These are phyloP conservation scores for Scorias spongiosa DNA, from an alignment of 2,329 filamentous ascomycete genomes.

Conservation along the genomic window DNA sequence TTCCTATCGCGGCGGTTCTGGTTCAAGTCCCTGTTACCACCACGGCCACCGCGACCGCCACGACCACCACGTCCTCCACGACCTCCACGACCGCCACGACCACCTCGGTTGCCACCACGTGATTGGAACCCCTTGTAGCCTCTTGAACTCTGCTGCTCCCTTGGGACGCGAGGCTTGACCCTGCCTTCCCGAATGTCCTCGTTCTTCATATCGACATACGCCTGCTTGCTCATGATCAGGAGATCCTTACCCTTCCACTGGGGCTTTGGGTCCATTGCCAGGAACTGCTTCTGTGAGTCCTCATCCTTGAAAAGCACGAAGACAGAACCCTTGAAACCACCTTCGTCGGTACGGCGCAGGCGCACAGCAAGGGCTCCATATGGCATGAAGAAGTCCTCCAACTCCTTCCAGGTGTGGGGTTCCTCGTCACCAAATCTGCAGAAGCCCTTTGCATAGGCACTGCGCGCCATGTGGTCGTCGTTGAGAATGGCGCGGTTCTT, in stretches of 20 bases:
- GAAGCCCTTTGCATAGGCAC: constrained; percentile 89
- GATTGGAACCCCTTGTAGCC: constrained; percentile 25
- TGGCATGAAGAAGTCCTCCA: constrained; percentile 78
- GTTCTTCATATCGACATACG: constrained; percentile 49
- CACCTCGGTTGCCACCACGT: constrained; percentile 17
- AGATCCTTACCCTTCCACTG: constrained; percentile 70
- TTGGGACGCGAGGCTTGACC: constrained; percentile 18
- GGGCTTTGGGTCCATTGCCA: constrained; percentile 65
- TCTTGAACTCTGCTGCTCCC: constrained; percentile 10
- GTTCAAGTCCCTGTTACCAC: constrained; percentile 15
- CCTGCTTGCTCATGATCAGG: constrained; percentile 72
- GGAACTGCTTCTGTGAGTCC: constrained; percentile 65
- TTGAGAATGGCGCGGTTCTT: constrained; percentile 39
- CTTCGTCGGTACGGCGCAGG: constrained; percentile 55
- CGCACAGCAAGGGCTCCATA: constrained; percentile 74
- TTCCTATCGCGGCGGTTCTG: constrained; percentile 9
- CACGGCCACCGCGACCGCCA: constrained; percentile 9
- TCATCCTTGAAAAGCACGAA: constrained; percentile 83
- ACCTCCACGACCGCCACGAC: constrained; percentile 14
- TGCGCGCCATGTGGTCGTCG: constrained; percentile 53
- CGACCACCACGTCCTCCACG: constrained; percentile 14
- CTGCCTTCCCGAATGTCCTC: constrained; percentile 28
- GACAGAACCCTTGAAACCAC: constrained; percentile 78
- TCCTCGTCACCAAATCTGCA: constrained; percentile 48
- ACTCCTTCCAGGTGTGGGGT: constrained; percentile 77